A percentile compares a stretch with the other conserved stretches of the same genome.
Evolutionary conservation across 2,329 filamentous ascomycete genomes (phyloP).

Genomic region (Hypomyces perniciosus): DNA sequence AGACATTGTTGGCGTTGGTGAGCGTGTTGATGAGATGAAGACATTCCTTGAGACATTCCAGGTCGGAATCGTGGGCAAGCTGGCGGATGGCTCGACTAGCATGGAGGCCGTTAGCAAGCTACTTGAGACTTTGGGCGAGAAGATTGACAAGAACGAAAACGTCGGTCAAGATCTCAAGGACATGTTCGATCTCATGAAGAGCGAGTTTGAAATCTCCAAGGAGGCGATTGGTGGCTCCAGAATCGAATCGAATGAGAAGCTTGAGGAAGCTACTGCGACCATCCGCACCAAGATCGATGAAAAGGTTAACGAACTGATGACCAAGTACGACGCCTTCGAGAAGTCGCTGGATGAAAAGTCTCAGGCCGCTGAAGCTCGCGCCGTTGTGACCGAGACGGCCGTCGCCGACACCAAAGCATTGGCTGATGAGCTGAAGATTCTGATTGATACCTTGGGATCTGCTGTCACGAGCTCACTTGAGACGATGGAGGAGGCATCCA

Average conservation of each 20-base stretch:
- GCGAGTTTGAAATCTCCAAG: slow-evolving; percentile 82
- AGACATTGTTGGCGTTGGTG: slow-evolving; percentile 72
- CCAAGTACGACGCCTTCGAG: slow-evolving; percentile 85
- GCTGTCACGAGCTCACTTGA: slow-evolving; percentile 77
- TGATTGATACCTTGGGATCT: slow-evolving; percentile 78
- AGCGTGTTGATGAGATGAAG: slow-evolving; percentile 75
- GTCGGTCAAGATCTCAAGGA: slow-evolving; percentile 61
- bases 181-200: slow-evolving; percentile 68
- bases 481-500: slow-evolving; percentile 81
- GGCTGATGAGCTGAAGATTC: slow-evolving; percentile 78
- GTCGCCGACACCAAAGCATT: slow-evolving; percentile 70
- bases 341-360: slow-evolving; percentile 66
- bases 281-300: slow-evolving; percentile 54
- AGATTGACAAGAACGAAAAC: slow-evolving; percentile 50
- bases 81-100: slow-evolving; percentile 67
- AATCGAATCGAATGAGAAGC: slow-evolving; percentile 77
- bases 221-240: slow-evolving; percentile 73
- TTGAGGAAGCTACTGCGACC: slow-evolving; percentile 50
- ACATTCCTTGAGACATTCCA: slow-evolving; percentile 71
- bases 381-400: slow-evolving; percentile 66
- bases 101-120: slow-evolving; percentile 68
- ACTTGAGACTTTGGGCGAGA: slow-evolving; percentile 60
- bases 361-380: slow-evolving; percentile 66
- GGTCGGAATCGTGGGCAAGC: slow-evolving; percentile 66
- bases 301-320: slow-evolving; percentile 68